phyloP scores from a whole-genome alignment of 805 yeast species.

The Kodamaea leandrae region DNA sequence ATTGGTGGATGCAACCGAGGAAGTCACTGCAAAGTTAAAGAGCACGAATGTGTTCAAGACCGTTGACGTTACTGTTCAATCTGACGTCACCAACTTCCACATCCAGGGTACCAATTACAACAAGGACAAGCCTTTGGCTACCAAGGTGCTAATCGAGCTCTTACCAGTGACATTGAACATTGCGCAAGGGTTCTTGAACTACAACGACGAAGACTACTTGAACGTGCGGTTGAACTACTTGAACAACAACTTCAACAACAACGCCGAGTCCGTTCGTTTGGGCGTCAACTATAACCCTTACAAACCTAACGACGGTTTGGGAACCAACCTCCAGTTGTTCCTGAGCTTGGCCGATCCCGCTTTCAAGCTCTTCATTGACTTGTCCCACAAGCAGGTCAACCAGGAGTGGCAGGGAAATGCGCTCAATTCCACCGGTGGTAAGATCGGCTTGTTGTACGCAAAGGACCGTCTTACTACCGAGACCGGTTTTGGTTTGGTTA shows the following conservation, averaged over 20 bases:
- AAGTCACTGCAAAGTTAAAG: conserved; percentile 33
- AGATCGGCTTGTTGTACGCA: conserved; percentile 48
- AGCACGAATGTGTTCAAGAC: conserved; percentile 47
- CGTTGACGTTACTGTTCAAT: conserved; percentile 39
- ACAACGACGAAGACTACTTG: conserved; percentile 38
- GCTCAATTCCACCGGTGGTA: conserved; percentile 51
- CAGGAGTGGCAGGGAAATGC: conserved; percentile 53
- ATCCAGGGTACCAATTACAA: conserved; percentile 30
- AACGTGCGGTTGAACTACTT: conserved; percentile 39
- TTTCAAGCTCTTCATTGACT: conserved; percentile 39
- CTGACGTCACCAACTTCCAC: conserved; percentile 29
- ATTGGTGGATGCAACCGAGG: conserved; percentile 32
- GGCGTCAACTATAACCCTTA: conserved; percentile 48
- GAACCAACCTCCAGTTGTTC: conserved; percentile 44
- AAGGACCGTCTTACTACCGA: conserved; percentile 26
- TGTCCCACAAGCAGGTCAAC: conserved; percentile 41
- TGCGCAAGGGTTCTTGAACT: conserved; percentile 34
- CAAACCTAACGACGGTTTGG: conserved; percentile 47
- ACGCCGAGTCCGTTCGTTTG: conserved; percentile 53
- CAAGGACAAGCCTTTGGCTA: conserved; percentile 42
- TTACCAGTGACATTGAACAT: conserved; percentile 36
- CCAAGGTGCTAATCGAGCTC: conserved; percentile 44
- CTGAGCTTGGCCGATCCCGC: conserved; percentile 47
- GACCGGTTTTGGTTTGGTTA: conserved; percentile 58
- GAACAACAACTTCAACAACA: conserved; percentile 45